Base-by-base conservation (phyloP, 2,329 filamentous ascomycete species). In the Monilinia vaccinii-corymbosi region DNA sequence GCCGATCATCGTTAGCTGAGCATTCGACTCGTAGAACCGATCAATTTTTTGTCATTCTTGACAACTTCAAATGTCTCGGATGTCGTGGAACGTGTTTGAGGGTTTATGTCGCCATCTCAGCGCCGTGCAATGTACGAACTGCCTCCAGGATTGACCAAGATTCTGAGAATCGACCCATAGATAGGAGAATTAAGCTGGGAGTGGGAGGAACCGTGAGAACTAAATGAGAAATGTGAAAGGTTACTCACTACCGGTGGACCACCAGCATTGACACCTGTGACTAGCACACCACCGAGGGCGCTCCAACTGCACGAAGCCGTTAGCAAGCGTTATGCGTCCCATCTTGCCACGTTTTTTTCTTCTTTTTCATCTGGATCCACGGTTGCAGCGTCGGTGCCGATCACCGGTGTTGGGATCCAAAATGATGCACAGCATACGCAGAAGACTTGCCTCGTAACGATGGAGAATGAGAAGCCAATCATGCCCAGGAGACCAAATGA, bases 401-500 rank as follows among this genome's bases (percentile, higher is more conserved):
- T 59, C 57, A 53, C 57, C 57, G 57, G 49, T 40, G 31, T 55
- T 53, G 48, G 57, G 57, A 59, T 53, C 44, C 8, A 8, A 40
- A 44, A 23, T n/a, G 28, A 44, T 46, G 40, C 40, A 62, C 51
- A 52, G 62, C 71, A 62, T 64, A 76, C 13, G 51, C 51, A 44
- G 28, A 44, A 44, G 28, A 34, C 51, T 55, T 32, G 31, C 75
- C 74, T 79, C 36, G 81, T 83, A 47, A 84, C 79, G 49, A 84
- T 80, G 60, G 75, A 78, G 69, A 84, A 84, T 49, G 76, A 78
- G 71, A 84, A 84, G 1, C 79, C 81, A 38, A 84, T 75, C 79
- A 84, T 84, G 40, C 80, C 80, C 32, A 83, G 64, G 7, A 82
- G 69, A 11, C 78, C 74, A 64, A 83, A 84, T 10, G 75, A 79